Base-by-base conservation (phyloP, 2,329 filamentous ascomycete species). In the Hymenotorrendiella dingleyae region DNA sequence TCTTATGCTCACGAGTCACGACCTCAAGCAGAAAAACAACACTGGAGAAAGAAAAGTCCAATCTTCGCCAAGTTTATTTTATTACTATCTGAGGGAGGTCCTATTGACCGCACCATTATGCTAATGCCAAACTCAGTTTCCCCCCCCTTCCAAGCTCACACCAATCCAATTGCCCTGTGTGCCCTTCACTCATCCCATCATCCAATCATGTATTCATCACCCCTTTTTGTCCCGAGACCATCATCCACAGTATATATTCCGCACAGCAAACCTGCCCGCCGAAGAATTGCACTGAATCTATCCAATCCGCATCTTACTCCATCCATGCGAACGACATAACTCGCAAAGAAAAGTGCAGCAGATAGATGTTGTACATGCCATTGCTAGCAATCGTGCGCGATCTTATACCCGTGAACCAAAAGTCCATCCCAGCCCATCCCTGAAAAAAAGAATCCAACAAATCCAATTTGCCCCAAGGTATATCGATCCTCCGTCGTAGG, bases 361-460 rank as follows among this genome's bases (percentile, higher is more conserved):
- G 32, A 26, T 37, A 48, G 38, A 46, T 40, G 45, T 41, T 48
- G 36, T 48, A 53, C 49, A 54, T 53, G 54, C 54, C 49, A 56
- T 56, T 45, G 54, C 54, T 56, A 53, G 54, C 52, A 53, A 42
- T 38, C 43, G 43, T 43, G 47, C 50, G 48, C 52, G 46, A 46
- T 54, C 49, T 54, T 49, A 43, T 40, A 28, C 35, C 40, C n/a
- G n/a, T n/a, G n/a, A 37, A 40, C 36, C 41, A 35, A 45, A 29
- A 50, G 38, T 36, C 17, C 12, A 33, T 14, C 30, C 17, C 30
- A 16, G 10, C 8, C n/a, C 11, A 33, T 19, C 19, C 19, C 12
- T 12, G n/a, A 7, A 4, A 34, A 21, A 21, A 21, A 42, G 45
- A 40, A 36, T 7, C 6, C 21, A 26, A 45, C 35, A 38, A 36